phyloP scores from a whole-genome alignment of 2,329 filamentous ascomycete species.

The Aspergillus fischeri region DNA sequence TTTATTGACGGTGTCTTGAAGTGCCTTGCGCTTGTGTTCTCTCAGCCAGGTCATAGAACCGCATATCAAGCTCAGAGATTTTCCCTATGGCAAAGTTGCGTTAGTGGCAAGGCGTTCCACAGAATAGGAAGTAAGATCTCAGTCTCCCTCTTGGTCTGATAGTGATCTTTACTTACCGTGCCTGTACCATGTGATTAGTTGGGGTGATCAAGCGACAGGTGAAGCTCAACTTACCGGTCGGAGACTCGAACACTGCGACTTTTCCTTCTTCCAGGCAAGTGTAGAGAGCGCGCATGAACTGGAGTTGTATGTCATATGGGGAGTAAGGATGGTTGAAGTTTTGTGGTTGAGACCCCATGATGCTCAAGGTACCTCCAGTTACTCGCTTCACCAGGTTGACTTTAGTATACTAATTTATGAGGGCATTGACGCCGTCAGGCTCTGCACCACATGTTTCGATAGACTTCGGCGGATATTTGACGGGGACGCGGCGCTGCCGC shows the following conservation, averaged over 20 bases:
- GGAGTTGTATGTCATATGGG: constrained; percentile 79
- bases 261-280: constrained; percentile 72
- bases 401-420: background rate
- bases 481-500: background rate
- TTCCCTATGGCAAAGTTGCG: constrained; percentile 53
- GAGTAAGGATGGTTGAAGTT: constrained; percentile 84
- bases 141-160: background rate
- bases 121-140: background rate
- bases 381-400: background rate
- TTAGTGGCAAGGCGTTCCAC: background rate
- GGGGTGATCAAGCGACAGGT: background rate
- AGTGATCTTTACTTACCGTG: constrained; percentile 33
- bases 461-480: background rate
- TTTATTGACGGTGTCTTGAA: constrained; percentile 52
- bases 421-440: background rate
- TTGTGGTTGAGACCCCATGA: constrained; percentile 33
- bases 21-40: constrained; percentile 62
- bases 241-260: constrained; percentile 85
- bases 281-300: constrained; percentile 85
- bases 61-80: constrained; percentile 88
- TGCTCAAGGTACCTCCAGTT: background rate
- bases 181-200: constrained; percentile 25
- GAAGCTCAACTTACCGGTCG: constrained; percentile 64
- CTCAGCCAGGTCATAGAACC: constrained; percentile 88
- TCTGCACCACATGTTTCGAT: background rate